Base-by-base conservation (phyloP, 768 basidiomycete genomes). In the Mycena metata region DNA sequence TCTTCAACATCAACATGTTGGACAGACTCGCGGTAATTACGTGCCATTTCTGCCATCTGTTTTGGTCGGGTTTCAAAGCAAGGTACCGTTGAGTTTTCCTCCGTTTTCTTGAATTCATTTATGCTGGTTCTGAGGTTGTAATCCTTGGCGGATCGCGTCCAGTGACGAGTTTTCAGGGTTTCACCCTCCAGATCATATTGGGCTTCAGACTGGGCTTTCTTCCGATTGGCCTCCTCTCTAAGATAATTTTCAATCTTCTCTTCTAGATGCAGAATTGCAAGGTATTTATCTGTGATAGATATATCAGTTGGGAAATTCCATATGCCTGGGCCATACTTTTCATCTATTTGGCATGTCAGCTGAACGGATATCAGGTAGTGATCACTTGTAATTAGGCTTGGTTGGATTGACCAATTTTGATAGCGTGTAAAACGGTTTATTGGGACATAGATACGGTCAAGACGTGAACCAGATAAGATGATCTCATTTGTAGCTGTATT, bases 381-480 rank as follows among this genome's bases (percentile, higher is more conserved):
- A 42, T 57, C 56, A 57, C 41, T 57, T 11, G n/a, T 30, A 15
- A 57, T 57, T 41, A 45, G 17, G 45, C 41, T 57, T 7, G 41
- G 56, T 43, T 57, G 24, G 13, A 62, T 55, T 21, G 21, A 17
- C 36, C 61, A 64, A 47, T 47, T 24, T 26, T 45, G 33, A 54
- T 43, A 47, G 45, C 50, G 50, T 33, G n/a, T 23, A 56, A 51
- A 36, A 56, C 52, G 21, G 41, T 56, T 26, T 57, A 45, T 17
- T 36, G 56, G 41, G n/a, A 65, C 56, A 47, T 65, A 46, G 17
- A 57, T 58, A 10, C 64, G 30, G 47, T 65, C 64, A 6, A 65
- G n/a, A 23, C 64, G 45, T 36, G 64, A 57, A 15, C 47, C 21
- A 24, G 56, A 58, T 56, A 41, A 24, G 30, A 23, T 33, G 24